These are phyloP conservation scores for Arthrinium phaeospermum DNA, from an alignment of 2,329 filamentous ascomycete genomes.

Conservation along the genomic window DNA sequence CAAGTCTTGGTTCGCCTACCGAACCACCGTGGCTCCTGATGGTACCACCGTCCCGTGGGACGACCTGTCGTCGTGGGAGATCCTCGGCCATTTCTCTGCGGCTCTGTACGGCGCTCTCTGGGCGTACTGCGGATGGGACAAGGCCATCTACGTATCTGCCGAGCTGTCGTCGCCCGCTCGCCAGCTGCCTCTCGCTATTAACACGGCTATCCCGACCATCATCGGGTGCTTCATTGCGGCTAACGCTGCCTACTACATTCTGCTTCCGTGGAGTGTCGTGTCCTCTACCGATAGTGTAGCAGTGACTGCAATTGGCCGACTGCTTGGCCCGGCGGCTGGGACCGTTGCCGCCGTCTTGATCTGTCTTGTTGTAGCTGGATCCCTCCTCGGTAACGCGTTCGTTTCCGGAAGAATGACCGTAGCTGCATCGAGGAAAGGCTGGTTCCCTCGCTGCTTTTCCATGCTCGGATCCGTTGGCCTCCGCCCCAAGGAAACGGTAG, in stretches of 20 bases:
- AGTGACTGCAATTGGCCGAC: conserved; percentile 61
- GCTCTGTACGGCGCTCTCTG: conserved; percentile 67
- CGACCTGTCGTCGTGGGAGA: conserved; percentile 58
- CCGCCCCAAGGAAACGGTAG: conserved; percentile 22
- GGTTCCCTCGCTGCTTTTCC: conserved; percentile 41
- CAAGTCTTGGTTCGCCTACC: conserved; percentile 60
- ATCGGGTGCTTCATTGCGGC: conserved; percentile 64
- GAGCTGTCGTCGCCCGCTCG: conserved; percentile 57
- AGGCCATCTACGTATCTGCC: conserved; percentile 62
- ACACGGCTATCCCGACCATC: conserved; percentile 64
- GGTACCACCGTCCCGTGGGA: conserved; percentile 56
- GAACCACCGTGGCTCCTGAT: conserved; percentile 56
- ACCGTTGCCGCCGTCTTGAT: conserved; percentile 61
- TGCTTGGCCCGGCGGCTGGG: conserved; percentile 60
- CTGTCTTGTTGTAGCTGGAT: conserved; percentile 66
- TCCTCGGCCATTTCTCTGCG: conserved; percentile 63
- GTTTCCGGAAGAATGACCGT: conserved; percentile 66
- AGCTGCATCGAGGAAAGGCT: conserved; percentile 56
- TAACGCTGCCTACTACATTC: conserved; percentile 67
- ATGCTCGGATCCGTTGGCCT: conserved; percentile 51
- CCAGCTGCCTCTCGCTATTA: conserved; percentile 66
- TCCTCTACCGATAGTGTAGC: conserved; percentile 66
- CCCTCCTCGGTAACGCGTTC: conserved; percentile 67
- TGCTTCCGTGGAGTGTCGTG: conserved; percentile 64
- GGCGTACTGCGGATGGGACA: conserved; percentile 72